phyloP scores from a whole-genome alignment of 1,284 basidiomycete species.

The Meira nashicola region DNA sequence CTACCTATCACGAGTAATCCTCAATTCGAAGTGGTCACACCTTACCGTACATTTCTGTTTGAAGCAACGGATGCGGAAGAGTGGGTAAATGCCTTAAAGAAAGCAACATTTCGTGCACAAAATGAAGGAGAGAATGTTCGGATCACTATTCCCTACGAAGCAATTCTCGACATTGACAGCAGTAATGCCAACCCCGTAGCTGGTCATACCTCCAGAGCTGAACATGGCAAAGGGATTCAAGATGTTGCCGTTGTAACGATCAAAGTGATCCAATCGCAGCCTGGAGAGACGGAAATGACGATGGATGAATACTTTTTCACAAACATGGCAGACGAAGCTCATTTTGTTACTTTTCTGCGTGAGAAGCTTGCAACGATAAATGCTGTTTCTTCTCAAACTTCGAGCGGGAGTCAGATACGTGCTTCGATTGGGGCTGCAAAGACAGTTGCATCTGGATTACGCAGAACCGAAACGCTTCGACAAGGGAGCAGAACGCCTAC shows the following conservation, averaged over 20 bases:
- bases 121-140: slow-evolving; percentile 87
- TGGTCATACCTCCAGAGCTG: background rate
- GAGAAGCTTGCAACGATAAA: no score
- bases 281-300: slow-evolving; percentile 30
- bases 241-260: slow-evolving; percentile 32
- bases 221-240: slow-evolving; percentile 19
- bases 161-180: slow-evolving; percentile 79
- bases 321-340: slow-evolving; percentile 25
- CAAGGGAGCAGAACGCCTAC: no score
- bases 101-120: slow-evolving; percentile 83
- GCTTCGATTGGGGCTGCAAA: no score
- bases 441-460: no score
- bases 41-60: slow-evolving; percentile 50
- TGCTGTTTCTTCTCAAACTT: no score
- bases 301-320: slow-evolving; percentile 43
- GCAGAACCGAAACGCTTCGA: no score
- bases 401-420: no score
- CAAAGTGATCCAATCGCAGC: slow-evolving; percentile 25
- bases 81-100: slow-evolving; percentile 88
- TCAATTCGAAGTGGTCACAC: slow-evolving; percentile 52
- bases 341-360: slow-evolving; percentile 14
- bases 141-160: slow-evolving; percentile 86
- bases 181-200: slow-evolving; percentile 53
- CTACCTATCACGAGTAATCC: slow-evolving; percentile 55
- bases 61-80: slow-evolving; percentile 49